phyloP scores from a whole-genome alignment of 1,284 basidiomycete species.

The Phylloporus sp. region DNA sequence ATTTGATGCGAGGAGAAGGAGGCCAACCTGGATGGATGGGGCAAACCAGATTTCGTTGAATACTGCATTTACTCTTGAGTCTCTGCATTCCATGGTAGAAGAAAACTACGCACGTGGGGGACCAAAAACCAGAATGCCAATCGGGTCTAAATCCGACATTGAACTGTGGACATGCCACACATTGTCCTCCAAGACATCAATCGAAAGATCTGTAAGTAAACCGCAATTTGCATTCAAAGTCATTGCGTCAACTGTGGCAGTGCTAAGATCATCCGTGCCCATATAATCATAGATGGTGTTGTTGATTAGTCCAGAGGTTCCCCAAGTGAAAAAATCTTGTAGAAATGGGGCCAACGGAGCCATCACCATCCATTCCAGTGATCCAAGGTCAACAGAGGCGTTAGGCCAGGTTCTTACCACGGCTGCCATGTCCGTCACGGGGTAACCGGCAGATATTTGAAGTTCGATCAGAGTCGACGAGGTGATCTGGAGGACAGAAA shows the following conservation, averaged over 20 bases:
- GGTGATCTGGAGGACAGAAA: neutral
- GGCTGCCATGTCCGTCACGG: neutral
- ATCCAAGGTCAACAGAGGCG: neutral
- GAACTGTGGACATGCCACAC: no score
- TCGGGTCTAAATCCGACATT: no score
- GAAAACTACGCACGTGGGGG: no score
- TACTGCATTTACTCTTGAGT: no score
- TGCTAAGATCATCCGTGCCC: neutral
- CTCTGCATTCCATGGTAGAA: no score
- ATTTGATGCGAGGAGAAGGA: no score
- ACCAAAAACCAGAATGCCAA: no score
- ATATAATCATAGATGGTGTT: neutral
- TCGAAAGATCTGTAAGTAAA: slow-evolving; percentile 1
- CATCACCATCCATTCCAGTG: neutral
- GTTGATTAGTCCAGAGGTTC: neutral
- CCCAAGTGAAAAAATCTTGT: neutral
- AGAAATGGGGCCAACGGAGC: neutral
- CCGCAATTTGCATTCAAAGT: slow-evolving; percentile 1
- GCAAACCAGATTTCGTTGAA: no score
- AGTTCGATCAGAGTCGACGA: slow-evolving; percentile 1
- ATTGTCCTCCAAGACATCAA: neutral
- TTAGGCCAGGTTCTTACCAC: neutral
- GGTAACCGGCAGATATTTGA: neutral
- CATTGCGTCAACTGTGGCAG: slow-evolving; percentile 1
- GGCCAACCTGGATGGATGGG: no score